Evolutionary conservation across 257 asterid genomes (phyloP).

Genomic region (Schizonepeta tenuifolia): DNA sequence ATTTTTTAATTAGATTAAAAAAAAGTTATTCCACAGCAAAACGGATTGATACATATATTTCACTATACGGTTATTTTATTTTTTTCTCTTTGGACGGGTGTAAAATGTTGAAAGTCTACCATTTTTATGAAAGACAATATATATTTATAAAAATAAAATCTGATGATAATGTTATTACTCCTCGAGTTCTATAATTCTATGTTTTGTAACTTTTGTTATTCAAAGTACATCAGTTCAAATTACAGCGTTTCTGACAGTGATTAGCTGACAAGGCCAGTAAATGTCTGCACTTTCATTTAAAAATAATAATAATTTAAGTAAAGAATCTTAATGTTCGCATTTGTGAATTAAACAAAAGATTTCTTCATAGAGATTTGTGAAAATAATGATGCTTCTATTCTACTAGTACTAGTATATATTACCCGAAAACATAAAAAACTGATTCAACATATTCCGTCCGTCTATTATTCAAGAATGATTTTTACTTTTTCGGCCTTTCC

Average conservation of each 20-base stretch:
- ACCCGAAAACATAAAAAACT: neutral
- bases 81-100: conserved; percentile 2
- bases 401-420: conserved; percentile 8
- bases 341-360: conserved; percentile 4
- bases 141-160: too few species aligned
- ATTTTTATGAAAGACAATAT: too few species aligned
- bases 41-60: too few species aligned
- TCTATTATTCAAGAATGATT: too few species aligned
- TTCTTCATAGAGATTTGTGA: conserved; percentile 44
- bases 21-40: too few species aligned
- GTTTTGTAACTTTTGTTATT: conserved; percentile 38
- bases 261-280: conserved; percentile 46
- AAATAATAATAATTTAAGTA: neutral
- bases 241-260: conserved; percentile 37
- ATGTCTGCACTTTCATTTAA: conserved; percentile 29
- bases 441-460: too few species aligned
- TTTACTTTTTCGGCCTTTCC: too few species aligned
- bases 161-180: conserved; percentile 39
- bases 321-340: neutral
- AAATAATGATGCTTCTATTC: conserved; percentile 56
- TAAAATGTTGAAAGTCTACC: neutral
- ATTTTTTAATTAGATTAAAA: neutral
- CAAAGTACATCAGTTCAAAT: conserved; percentile 29
- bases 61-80: too few species aligned
- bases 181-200: conserved; percentile 38